Base-by-base conservation (phyloP, 768 basidiomycete genomes). In the Candolleomyces efflorescens region DNA sequence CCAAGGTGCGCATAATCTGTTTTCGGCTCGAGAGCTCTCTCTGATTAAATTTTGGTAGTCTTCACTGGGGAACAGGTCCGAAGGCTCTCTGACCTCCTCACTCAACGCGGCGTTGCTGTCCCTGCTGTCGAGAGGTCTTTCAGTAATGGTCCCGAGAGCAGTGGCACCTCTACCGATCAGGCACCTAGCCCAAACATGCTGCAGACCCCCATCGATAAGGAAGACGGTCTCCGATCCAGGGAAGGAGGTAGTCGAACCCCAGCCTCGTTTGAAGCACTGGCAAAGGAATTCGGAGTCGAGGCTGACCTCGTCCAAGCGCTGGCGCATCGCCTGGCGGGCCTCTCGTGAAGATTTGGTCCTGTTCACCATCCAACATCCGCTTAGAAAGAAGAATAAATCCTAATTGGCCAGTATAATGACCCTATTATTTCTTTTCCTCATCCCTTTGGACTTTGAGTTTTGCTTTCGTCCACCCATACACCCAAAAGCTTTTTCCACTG, bases 241-340 rank as follows among this genome's bases (percentile, higher is more conserved):
- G 32, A 43, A 22, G 50, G 23, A 20, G 44, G 52, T 20, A 18
- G 9, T 32, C 41, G 44, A 7, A 53, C 48, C n/a, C 36, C 53
- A 20, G 46, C 59, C 17, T 46, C 57, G 1, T 61, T 63, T 50
- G 60, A 39, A 24, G 78, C 80, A 22, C 77, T 90, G n/a, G 88
- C 89, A 22, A 78, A 77, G 62, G 89, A 90, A 68, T 89, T 89
- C 59, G 88, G 88, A n/a, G 77, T 90, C 20, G 84, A 88, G 54
- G 74, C 87, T 32, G 78, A 84, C 44, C 67, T 89, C 24, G 82
- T 90, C 46, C 81, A 88, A 64, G 85, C 85, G 3, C 78, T 89
- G 46, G 84, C 81, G 41, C 83, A 86, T 60, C 78, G 87, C 51
- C 73, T 89, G 39, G 69, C 70, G 43, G 65, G 62, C 23, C 46